phyloP scores from a whole-genome alignment of 83 land plant species.

The Thuja plicata region DNA sequence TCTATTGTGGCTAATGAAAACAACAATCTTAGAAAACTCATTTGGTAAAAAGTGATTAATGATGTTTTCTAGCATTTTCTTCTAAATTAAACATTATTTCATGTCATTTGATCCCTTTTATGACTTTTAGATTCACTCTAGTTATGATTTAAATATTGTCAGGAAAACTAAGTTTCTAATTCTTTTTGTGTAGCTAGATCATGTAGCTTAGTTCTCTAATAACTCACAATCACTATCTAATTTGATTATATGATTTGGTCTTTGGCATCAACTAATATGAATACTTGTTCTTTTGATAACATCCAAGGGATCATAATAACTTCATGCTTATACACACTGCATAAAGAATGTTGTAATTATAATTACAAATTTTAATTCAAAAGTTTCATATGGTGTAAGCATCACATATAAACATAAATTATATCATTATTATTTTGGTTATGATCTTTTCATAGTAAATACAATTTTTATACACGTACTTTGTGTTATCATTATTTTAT shows the following conservation, averaged over 20 bases:
- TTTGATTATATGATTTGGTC: neutral
- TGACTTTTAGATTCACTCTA: neutral
- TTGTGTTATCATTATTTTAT: no score
- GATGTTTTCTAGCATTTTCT: neutral
- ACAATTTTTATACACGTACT: no score
- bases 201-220: no score
- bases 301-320: slow-evolving; percentile 29
- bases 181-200: no score
- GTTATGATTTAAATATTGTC: no score
- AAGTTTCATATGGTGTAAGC: neutral
- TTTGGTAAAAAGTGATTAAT: neutral
- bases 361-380: neutral
- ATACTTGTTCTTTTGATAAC: slow-evolving; percentile 45
- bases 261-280: slow-evolving; percentile 84
- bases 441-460: no score
- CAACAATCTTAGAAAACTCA: no score
- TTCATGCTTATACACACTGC: slow-evolving; percentile 87
- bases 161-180: no score
- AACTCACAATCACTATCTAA: no score
- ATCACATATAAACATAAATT: neutral
- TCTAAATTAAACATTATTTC: neutral
- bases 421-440: no score
- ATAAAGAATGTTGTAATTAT: slow-evolving; percentile 42
- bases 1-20: no score
- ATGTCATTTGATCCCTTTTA: neutral